phyloP scores from a whole-genome alignment of 192 early-diverging fungal species.

The Globomyces pollinis-pini region DNA sequence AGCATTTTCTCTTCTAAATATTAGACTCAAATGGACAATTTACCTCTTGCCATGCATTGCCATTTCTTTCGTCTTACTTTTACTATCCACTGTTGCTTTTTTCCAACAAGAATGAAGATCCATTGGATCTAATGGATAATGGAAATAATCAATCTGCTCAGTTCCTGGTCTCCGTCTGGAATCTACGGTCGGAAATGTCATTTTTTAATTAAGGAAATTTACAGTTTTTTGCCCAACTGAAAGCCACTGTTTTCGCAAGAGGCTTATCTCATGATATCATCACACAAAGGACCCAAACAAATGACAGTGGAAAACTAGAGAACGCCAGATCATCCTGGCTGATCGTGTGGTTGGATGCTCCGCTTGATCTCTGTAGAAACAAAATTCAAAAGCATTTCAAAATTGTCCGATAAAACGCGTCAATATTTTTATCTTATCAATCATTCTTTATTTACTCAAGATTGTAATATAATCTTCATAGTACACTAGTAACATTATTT shows the following conservation, averaged over 20 bases:
- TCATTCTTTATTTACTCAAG: constrained; percentile 13
- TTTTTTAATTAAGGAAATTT: not conserved
- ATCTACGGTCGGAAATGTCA: constrained; percentile 5
- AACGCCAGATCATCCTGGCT: not conserved
- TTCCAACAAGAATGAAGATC: constrained; percentile 43
- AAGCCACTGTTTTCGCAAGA: constrained; percentile 4
- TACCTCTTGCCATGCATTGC: not conserved
- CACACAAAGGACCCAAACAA: constrained; percentile 1
- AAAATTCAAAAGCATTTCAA: constrained; percentile 18
- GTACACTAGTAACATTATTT: too few species aligned
- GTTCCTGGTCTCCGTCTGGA: not conserved
- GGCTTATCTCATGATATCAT: constrained; percentile 11
- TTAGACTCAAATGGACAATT: not conserved
- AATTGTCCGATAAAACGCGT: not conserved
- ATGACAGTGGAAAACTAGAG: constrained; percentile 8
- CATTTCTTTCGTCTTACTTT: not conserved
- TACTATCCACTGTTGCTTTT: constrained; percentile 21
- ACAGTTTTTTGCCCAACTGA: not conserved
- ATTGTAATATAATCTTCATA: constrained; percentile 41
- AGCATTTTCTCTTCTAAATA: constrained; percentile 4
- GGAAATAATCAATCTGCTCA: constrained; percentile 33
- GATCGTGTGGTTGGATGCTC: too few species aligned
- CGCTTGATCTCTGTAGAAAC: constrained; percentile 15
- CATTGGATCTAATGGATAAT: constrained; percentile 28
- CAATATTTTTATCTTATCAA: not conserved